Conservation (phyloP, 805 yeast genomes). For the Phaffomyces thermotolerans region DNA sequence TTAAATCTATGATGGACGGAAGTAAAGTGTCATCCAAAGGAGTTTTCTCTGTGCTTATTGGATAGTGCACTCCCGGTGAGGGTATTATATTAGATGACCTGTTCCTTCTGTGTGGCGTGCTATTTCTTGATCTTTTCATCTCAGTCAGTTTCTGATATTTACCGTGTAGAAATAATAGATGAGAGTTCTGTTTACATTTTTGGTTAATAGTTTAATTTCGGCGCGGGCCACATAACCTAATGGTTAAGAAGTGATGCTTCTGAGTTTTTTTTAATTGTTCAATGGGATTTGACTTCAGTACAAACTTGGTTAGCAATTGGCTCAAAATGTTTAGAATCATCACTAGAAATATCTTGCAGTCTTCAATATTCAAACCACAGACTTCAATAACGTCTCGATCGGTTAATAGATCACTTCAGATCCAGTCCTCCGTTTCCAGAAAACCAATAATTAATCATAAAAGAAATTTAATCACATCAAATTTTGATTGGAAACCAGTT, state of each 20-base stretch:
- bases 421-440: neutral
- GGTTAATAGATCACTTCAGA: neutral
- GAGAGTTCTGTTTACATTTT: too few relatives aligned
- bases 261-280: too few relatives aligned
- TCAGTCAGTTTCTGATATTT: neutral
- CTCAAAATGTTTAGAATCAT: too few relatives aligned
- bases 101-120: conserved; percentile 33
- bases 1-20: conserved; percentile 37
- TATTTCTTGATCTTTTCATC: conserved; percentile 12
- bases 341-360: too few relatives aligned
- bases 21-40: conserved; percentile 35
- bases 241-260: too few relatives aligned
- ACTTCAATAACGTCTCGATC: neutral
- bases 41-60: conserved; percentile 31
- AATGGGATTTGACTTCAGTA: too few relatives aligned
- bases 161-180: neutral
- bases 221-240: too few relatives aligned
- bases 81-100: conserved; percentile 30
- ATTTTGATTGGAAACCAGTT: conserved; percentile 81
- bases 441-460: neutral
- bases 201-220: too few relatives aligned
- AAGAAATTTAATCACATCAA: conserved; percentile 48
- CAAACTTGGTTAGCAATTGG: too few relatives aligned
- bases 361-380: too few relatives aligned
- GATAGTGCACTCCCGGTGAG: conserved; percentile 40